These are phyloP conservation scores for Hanseniaspora nectarophila DNA, from an alignment of 805 yeast species.

Conservation along the genomic window DNA sequence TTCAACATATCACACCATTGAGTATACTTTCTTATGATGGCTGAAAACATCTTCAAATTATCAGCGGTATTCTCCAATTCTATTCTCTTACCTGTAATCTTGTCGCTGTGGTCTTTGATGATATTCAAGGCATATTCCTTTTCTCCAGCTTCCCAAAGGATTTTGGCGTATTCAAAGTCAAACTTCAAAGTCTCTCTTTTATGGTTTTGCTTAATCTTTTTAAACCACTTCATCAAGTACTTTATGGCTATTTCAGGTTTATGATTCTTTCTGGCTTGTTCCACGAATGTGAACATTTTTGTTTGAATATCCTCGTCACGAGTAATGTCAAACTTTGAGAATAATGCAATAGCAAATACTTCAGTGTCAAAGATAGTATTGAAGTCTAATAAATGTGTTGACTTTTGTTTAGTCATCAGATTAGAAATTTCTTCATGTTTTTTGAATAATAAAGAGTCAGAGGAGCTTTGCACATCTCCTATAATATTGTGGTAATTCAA, in stretches of 20 bases:
- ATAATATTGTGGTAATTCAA: not conserved
- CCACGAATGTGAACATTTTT: slow-evolving; percentile 49
- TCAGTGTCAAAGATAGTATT: slow-evolving; percentile 9
- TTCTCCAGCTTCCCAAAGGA: slow-evolving; percentile 84
- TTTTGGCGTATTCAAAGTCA: slow-evolving; percentile 64
- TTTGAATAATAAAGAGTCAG: not conserved
- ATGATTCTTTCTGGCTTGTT: slow-evolving; percentile 53
- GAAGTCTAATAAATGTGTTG: not conserved
- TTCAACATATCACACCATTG: slow-evolving; percentile 82
- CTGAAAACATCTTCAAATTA: slow-evolving; percentile 2
- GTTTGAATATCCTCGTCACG: slow-evolving; percentile 32
- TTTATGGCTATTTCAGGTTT: slow-evolving; percentile 63
- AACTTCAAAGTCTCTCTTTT: slow-evolving; percentile 32
- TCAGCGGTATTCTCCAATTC: slow-evolving; percentile 20
- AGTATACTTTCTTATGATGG: slow-evolving; percentile 63
- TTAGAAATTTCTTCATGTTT: not conserved
- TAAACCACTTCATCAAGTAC: slow-evolving; percentile 35
- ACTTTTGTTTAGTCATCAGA: not conserved
- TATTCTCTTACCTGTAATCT: slow-evolving; percentile 20
- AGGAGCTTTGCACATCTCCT: not conserved
- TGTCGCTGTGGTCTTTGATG: slow-evolving; percentile 28
- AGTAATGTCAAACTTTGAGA: not conserved
- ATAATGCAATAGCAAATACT: not conserved
- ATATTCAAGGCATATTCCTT: slow-evolving; percentile 69
- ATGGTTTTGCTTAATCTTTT: slow-evolving; percentile 32